phyloP scores from a whole-genome alignment of 148 eudicot species.

The Pouteria glomerata region DNA sequence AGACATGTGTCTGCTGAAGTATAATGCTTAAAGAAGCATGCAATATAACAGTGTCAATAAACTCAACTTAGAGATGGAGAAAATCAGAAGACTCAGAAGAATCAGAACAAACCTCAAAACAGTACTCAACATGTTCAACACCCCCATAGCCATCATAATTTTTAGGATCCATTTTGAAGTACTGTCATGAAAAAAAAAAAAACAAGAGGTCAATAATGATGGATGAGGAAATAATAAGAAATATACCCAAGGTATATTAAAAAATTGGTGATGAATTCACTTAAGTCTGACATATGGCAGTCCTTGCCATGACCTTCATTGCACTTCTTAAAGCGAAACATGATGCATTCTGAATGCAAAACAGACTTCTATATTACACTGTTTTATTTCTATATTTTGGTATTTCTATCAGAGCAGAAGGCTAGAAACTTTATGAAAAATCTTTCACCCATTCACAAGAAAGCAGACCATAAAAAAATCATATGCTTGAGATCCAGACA shows the following conservation, averaged over 20 bases:
- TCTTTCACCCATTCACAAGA: neutral
- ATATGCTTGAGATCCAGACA: neutral
- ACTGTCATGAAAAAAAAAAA: slow-evolving; percentile 38
- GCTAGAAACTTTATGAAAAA: no score
- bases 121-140: slow-evolving; percentile 80
- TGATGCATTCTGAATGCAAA: no score
- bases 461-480: neutral
- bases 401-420: no score
- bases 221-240: neutral
- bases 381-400: no score
- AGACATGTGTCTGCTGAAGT: slow-evolving; percentile 67
- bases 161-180: slow-evolving; percentile 83
- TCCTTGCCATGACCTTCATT: no score
- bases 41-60: neutral
- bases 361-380: no score
- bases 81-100: no score
- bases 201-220: neutral
- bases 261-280: no score
- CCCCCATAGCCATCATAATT: slow-evolving; percentile 70
- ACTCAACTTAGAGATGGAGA: neutral
- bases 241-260: no score
- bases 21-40: slow-evolving; percentile 54
- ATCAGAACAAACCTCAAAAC: slow-evolving; percentile 71
- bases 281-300: no score
- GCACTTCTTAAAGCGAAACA: no score